Evolutionary conservation across 2,329 filamentous ascomycete genomes (phyloP).

Genomic region (Simplicillium aogashimaense): DNA sequence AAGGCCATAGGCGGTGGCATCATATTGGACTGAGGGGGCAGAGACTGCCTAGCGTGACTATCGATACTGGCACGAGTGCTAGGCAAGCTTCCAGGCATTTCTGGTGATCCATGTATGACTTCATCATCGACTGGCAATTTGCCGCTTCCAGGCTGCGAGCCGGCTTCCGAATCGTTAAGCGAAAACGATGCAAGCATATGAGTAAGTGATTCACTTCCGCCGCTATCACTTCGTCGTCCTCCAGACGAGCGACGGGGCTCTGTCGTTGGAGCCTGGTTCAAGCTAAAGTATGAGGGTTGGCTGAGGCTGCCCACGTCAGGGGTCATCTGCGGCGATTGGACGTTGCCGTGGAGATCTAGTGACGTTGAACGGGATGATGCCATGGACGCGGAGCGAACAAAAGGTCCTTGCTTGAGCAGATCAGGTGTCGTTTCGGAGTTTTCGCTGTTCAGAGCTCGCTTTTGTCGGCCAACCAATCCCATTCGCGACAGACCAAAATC

Average conservation of each 20-base stretch:
- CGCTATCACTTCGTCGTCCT: slow-evolving; percentile 82
- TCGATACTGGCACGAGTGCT: slow-evolving; percentile 21
- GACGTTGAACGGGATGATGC: slow-evolving; percentile 89
- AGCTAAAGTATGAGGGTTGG: slow-evolving; percentile 88
- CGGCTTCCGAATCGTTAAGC: slow-evolving; percentile 48
- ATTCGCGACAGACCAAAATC: slow-evolving; percentile 96
- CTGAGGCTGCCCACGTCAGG: slow-evolving; percentile 56
- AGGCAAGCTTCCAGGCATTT: slow-evolving; percentile 43
- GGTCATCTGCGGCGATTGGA: slow-evolving; percentile 70
- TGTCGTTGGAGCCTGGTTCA: slow-evolving; percentile 37
- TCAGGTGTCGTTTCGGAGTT: slow-evolving; percentile 81
- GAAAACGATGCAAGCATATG: slow-evolving; percentile 76
- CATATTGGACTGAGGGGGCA: slow-evolving; percentile 46
- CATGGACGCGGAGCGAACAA: slow-evolving; percentile 75
- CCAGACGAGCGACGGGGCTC: slow-evolving; percentile 61
- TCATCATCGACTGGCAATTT: slow-evolving; percentile 66
- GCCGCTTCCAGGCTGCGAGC: slow-evolving; percentile 31
- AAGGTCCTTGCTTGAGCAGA: slow-evolving; percentile 83
- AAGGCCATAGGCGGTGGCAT: slow-evolving; percentile 89
- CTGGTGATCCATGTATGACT: slow-evolving; percentile 66
- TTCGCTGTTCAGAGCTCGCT: slow-evolving; percentile 73
- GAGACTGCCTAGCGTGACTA: slow-evolving; percentile 20
- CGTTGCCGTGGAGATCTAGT: slow-evolving; percentile 69
- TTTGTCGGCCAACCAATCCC: slow-evolving; percentile 93
- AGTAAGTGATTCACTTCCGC: slow-evolving; percentile 75